Percentiles rank a stretch among this genome's conserved stretches.
Evolutionary conservation across 208 protist genomes (phyloP).

Genomic region (Herpetomonas tarakana): DNA sequence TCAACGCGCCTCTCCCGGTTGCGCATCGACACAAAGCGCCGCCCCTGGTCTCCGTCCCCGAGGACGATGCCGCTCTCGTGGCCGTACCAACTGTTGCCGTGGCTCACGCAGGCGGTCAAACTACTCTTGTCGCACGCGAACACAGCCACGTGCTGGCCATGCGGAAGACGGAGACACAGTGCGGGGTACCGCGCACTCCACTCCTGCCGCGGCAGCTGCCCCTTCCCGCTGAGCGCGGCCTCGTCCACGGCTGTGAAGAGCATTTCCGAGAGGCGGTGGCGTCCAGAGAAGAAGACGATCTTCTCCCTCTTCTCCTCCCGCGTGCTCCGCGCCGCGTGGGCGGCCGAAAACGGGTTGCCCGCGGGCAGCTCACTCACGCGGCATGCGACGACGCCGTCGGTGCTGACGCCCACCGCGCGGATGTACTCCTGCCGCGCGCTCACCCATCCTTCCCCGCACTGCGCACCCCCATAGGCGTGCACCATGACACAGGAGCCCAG

Average conservation of each 20-base stretch:
- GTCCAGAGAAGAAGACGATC: slow-evolving; percentile 51
- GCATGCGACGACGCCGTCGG: slow-evolving; percentile 29
- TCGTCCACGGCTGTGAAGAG: slow-evolving; percentile 11
- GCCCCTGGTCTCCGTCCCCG: neutral
- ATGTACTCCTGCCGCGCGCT: slow-evolving; percentile 23
- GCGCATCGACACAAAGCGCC: neutral
- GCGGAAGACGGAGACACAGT: slow-evolving; percentile 6
- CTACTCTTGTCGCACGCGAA: slow-evolving; percentile 15
- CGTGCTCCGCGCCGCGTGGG: neutral
- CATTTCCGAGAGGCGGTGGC: slow-evolving; percentile 43
- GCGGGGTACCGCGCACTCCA: slow-evolving; percentile 4
- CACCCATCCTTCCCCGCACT: slow-evolving; percentile 18
- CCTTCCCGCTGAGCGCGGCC: slow-evolving; percentile 4
- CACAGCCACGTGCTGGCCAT: slow-evolving; percentile 20
- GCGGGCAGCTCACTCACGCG: slow-evolving; percentile 23
- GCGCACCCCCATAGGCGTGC: slow-evolving; percentile 28
- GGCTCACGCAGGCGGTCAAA: slow-evolving; percentile 29
- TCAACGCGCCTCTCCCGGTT: slow-evolving; percentile 23
- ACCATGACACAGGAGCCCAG: slow-evolving; percentile 25
- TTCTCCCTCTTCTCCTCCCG: slow-evolving; percentile 3
- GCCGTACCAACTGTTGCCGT: slow-evolving; percentile 4
- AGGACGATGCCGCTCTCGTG: neutral
- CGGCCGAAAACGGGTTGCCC: slow-evolving; percentile 6
- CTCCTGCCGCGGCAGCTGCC: slow-evolving; percentile 1
- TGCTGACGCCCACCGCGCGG: slow-evolving; percentile 18